Evolutionary conservation across 208 protist genomes (phyloP), one percentile per base, ranked within the genome.

Genomic region (Trypanosoma melophagium): DNA sequence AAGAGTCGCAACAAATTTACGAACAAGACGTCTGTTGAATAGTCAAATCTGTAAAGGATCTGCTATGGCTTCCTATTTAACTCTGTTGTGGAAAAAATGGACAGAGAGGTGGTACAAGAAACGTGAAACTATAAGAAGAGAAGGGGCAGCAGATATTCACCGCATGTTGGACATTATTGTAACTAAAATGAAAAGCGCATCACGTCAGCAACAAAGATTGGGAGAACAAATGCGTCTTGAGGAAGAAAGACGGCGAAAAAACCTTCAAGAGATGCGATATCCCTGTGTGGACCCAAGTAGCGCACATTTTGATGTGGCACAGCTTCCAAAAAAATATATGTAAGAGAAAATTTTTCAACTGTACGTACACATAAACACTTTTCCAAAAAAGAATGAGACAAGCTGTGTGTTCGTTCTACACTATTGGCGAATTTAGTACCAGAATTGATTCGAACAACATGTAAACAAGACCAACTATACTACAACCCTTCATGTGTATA

Each of bases 81-180:
- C 66, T 47, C 50, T 73, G 19, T 22, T 73, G 1, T 66, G 68
- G 68, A 42, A 66, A 35, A 60, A 56, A 24, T 73, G 68, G 68
- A 58, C 40, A 53, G 60, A 59, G 3, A 28, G 42, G 40, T 66
- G 60, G 45, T 0, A 47, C 10, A 60, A 55, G 28, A 53, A 65
- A 53, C 22, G 41, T 41, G 19, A 16, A 4, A 5, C 12, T 16
- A 7, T 60, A 41, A 45, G 42, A 16, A 2, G 22, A 12, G 59
- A 63, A 12, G 22, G 28, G 44, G 16, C 28, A 13, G 49, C 45
- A 0, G 60, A 35, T 19, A 14, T 73, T 16, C 17, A 55, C 17
- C 45, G 52, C 13, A 49, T 73, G 13, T 44, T 73, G 42, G 50
- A 73, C 28, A 13, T 73, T 9, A 19, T 73, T 2, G 42, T 55